phyloP scores from a whole-genome alignment of 306 rosid species.

The Quercus berberidifolia region DNA sequence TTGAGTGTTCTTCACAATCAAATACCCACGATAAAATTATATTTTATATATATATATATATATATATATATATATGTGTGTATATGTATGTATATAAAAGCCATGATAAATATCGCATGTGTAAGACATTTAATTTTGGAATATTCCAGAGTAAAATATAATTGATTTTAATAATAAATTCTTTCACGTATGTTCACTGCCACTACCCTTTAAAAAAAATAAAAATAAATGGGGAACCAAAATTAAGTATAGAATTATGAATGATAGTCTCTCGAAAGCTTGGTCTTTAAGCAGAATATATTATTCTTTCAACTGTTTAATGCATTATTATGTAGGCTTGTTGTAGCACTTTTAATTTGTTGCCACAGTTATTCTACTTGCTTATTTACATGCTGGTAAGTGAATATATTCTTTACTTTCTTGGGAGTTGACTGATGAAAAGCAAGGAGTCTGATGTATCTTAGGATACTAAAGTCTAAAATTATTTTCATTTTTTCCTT shows the following conservation, averaged over 20 bases:
- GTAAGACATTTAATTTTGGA: neutral
- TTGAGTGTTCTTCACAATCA: neutral
- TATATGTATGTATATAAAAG: neutral
- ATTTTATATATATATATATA: too few relatives aligned
- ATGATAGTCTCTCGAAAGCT: neutral
- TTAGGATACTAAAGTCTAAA: neutral
- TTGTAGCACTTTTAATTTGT: neutral
- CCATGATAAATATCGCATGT: neutral
- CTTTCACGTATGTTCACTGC: too few relatives aligned
- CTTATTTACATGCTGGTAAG: neutral
- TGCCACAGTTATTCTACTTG: neutral
- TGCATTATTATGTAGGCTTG: neutral
- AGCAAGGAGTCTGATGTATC: neutral
- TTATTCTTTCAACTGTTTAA: neutral
- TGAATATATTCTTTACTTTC: neutral
- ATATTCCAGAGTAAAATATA: too few relatives aligned
- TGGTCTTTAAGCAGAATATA: neutral
- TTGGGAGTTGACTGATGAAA: neutral
- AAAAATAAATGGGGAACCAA: neutral
- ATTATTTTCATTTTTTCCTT: neutral
- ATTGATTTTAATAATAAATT: too few relatives aligned
- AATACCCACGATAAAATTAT: neutral
- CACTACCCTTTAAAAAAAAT: neutral
- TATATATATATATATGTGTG: too few relatives aligned
- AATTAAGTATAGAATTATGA: neutral